Conservation (phyloP, 2,329 filamentous ascomycete species). For the Dryadomyces quercus-mongolicae region DNA sequence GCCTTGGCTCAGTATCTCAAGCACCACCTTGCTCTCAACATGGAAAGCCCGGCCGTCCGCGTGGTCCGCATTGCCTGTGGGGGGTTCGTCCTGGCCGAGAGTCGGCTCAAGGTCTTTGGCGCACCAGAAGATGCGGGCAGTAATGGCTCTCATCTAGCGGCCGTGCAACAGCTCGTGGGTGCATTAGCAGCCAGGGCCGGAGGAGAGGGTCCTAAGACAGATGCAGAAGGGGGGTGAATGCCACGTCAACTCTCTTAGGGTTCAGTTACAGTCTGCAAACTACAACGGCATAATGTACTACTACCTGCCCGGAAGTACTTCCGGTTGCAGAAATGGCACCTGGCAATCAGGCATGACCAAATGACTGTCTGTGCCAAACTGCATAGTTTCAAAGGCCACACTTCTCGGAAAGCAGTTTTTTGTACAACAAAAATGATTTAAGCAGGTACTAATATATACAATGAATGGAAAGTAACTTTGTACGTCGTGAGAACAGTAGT, state of each 20-base stretch:
- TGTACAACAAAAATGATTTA: no score
- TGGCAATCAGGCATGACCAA: neutral
- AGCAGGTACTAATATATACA: no score
- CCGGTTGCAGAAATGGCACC: no score
- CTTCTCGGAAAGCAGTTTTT: no score
- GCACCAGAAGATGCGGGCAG: neutral
- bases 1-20: constrained; percentile 37
- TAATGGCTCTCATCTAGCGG: neutral
- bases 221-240: neutral
- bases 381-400: no score
- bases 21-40: constrained; percentile 39
- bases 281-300: no score
- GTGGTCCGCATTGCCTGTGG: constrained; percentile 42
- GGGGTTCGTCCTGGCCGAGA: constrained; percentile 42
- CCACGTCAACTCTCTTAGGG: no score
- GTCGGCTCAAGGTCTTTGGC: constrained; percentile 34
- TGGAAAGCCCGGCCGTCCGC: constrained; percentile 42
- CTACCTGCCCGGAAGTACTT: no score
- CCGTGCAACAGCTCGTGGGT: neutral
- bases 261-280: no score
- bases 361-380: neutral
- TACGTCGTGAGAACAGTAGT: no score
- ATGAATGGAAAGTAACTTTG: no score
- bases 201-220: neutral
- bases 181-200: constrained; percentile 1